Evolutionary conservation across 1,139 yeast species (phyloP).

Genomic region (Tardiomyces blankii): DNA sequence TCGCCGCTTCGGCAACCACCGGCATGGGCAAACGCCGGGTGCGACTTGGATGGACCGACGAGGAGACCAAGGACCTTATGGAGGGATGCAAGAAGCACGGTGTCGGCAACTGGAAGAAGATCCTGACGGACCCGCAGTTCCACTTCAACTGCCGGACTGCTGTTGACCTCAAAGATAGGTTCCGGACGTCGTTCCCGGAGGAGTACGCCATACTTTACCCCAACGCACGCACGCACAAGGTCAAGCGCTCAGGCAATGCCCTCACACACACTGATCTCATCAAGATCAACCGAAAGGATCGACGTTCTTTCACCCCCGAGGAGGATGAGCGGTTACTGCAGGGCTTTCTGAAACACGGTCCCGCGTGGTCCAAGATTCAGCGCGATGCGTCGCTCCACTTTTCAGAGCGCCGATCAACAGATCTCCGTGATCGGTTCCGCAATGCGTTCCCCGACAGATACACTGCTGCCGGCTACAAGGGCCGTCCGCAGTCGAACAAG

Average conservation of each 20-base stretch:
- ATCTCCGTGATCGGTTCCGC: slow-evolving; percentile 33
- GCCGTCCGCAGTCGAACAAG: slow-evolving; percentile 12
- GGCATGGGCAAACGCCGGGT: slow-evolving; percentile 23
- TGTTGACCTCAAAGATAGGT: slow-evolving; percentile 31
- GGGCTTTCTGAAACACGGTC: slow-evolving; percentile 65
- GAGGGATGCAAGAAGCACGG: slow-evolving; percentile 34
- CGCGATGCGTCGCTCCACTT: slow-evolving; percentile 28
- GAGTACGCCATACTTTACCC: slow-evolving; percentile 34
- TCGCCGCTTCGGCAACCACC: neutral
- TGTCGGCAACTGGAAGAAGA: slow-evolving; percentile 38
- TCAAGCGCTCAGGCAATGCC: slow-evolving; percentile 14
- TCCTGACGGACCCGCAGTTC: slow-evolving; percentile 28
- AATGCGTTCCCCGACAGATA: slow-evolving; percentile 35
- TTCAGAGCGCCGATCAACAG: slow-evolving; percentile 31
- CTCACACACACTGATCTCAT: slow-evolving; percentile 16
- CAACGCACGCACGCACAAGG: slow-evolving; percentile 33
- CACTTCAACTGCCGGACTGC: slow-evolving; percentile 34
- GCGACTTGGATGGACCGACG: slow-evolving; percentile 31
- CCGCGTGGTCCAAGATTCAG: slow-evolving; percentile 80
- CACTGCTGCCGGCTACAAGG: slow-evolving; percentile 34
- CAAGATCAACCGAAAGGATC: slow-evolving; percentile 33
- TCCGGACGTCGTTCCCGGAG: slow-evolving; percentile 34
- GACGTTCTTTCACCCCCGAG: slow-evolving; percentile 43
- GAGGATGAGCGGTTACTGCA: slow-evolving; percentile 64
- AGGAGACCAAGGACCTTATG: slow-evolving; percentile 31